phyloP scores from a whole-genome alignment of 129 eudicot genomes.

The Tagetes patula region DNA sequence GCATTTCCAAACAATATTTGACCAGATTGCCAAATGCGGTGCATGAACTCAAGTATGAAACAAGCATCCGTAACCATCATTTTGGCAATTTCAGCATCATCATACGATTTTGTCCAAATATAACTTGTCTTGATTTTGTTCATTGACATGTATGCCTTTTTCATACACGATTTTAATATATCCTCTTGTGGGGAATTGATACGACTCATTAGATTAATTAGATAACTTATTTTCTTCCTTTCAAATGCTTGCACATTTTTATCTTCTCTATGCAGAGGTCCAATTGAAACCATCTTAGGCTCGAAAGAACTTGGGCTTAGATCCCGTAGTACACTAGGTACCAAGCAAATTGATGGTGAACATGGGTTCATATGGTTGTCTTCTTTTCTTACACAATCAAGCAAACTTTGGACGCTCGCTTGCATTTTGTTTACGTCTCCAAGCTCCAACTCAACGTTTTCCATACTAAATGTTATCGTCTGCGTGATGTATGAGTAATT shows the following conservation, averaged over 20 bases:
- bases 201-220: not conserved
- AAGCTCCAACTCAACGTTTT: not conserved
- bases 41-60: not conserved
- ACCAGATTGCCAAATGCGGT: not conserved
- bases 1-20: not conserved
- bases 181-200: not conserved
- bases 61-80: not conserved
- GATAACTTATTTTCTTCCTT: not conserved
- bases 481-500: not conserved
- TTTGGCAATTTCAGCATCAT: not conserved
- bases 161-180: slow-evolving; percentile 9
- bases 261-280: slow-evolving; percentile 24
- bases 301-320: slow-evolving; percentile 5
- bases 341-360: slow-evolving; percentile 18
- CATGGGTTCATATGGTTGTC: not conserved
- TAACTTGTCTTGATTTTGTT: slow-evolving; percentile 1
- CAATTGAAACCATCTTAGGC: slow-evolving; percentile 21
- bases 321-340: slow-evolving; percentile 12
- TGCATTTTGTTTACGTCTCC: not conserved
- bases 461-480: not conserved
- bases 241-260: slow-evolving; percentile 16
- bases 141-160: not conserved
- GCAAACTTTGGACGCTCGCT: not conserved
- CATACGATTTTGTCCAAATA: not conserved
- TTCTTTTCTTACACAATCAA: not conserved